A percentile compares a stretch with the other conserved stretches of the same genome.
These are phyloP conservation scores for Dianthus caryophyllus DNA, from an alignment of 148 eudicot species.

Conservation along the genomic window DNA sequence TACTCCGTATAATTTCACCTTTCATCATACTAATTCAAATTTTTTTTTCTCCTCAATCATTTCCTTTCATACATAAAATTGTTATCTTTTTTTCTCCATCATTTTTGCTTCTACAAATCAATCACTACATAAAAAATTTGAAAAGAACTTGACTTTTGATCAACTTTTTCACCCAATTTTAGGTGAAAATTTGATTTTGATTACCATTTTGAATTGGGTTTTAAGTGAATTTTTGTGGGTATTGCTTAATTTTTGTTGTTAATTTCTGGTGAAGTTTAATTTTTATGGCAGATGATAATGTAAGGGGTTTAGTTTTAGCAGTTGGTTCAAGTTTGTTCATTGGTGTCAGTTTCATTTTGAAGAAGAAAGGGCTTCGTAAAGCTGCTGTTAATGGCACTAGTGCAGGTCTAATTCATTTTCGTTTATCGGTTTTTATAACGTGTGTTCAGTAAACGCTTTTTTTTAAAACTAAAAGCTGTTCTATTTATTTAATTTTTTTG, in stretches of 20 bases:
- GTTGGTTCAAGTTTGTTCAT: constrained; percentile 72
- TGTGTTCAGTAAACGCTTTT: too few relatives aligned
- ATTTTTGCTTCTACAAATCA: constrained; percentile 1
- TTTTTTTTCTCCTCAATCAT: not conserved
- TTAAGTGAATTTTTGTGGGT: constrained; percentile 18
- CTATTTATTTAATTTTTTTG: not conserved
- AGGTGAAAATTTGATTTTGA: not conserved
- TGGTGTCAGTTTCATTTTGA: constrained; percentile 74
- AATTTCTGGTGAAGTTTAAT: too few relatives aligned
- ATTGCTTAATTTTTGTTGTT: constrained; percentile 13
- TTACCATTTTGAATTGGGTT: not conserved
- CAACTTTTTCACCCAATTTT: not conserved
- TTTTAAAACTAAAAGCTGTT: too few relatives aligned
- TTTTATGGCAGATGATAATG: constrained; percentile 46
- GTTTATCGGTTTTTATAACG: too few relatives aligned
- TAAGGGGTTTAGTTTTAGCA: constrained; percentile 61
- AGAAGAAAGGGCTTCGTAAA: constrained; percentile 80
- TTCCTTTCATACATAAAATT: not conserved
- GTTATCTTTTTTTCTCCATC: constrained; percentile 16
- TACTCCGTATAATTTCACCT: too few relatives aligned
- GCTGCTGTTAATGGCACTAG: constrained; percentile 76
- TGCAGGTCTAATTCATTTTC: constrained; percentile 43
- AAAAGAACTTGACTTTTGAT: not conserved
- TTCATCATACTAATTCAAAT: too few relatives aligned
- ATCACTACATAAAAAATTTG: not conserved